Base-by-base conservation (phyloP, 1,284 basidiomycete genomes). In the Ganoderma boninense region DNA sequence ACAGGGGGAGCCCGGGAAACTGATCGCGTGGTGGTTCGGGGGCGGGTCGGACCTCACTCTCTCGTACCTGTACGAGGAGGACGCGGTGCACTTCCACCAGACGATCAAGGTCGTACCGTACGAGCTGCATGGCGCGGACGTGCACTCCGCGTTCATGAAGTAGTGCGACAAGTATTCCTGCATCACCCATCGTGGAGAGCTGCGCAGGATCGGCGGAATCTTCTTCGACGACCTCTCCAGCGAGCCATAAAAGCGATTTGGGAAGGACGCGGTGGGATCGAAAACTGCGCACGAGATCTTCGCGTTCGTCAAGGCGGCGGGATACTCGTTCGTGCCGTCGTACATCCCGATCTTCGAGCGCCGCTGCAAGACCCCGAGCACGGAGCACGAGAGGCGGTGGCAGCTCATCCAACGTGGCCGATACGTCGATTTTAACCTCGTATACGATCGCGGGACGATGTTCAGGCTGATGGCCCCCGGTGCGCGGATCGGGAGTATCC, bases 151-250 rank as follows among this genome's bases (percentile, higher is more conserved):
- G 0, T 97, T 97, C 89, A 99, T 99, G 82, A 87, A 89, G 75
- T 98, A 97, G 96, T 99, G 97, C 84, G 98, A 99, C 84, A 91
- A 95, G 79, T 99, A 99, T 85, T 99, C 99, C 82, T 93, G 87
- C 83, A 92, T 99, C 77, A 87, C 94, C 20, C 97, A 99, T 80
- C 91, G 97, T 18, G 84, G 86, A 40, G 97, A 99, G 83, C 84
- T 90, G 1, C 90, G 97, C 35, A 98, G 98, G 3, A 84, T 99
- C 52, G 98, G 98, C 35, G 98, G 98, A 0, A 87, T 99, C 73
- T 99, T 99, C 86, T 98, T 98, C 79, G 97, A 99, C 82, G 96
- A 98, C 81, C 88, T 98, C 68, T 89, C 85, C 77, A 82, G 84
- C 68, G 87, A 87, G 42, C 80, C 83, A 4, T 93, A 95, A 78